A percentile compares a stretch with the other conserved stretches of the same genome.
phyloP scores from a whole-genome alignment of 1,284 basidiomycete species.

The Tylopilus sp. region DNA sequence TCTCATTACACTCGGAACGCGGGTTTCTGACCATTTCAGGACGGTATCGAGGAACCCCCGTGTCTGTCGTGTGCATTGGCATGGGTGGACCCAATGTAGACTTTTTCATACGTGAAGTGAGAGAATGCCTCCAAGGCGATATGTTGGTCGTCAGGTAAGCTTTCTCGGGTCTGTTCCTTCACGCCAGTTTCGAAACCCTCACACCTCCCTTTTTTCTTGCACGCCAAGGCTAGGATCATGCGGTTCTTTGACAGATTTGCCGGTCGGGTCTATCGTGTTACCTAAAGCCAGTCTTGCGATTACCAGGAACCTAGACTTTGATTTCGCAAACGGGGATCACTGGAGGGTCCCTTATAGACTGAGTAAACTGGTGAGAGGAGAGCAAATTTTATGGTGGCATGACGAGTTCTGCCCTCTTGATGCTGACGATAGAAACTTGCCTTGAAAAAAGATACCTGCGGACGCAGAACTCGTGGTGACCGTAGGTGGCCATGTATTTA shows the following conservation, averaged over 20 bases:
- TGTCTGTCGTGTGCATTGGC: conserved; percentile 77
- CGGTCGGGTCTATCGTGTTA: conserved; percentile 71
- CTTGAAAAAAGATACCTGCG: conserved; percentile 49
- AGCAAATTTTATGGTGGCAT: background rate
- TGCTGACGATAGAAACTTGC: conserved; percentile 3
- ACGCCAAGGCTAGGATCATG: conserved; percentile 68
- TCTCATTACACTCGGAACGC: conserved; percentile 66
- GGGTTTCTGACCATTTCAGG: conserved; percentile 82
- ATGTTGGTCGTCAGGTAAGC: conserved; percentile 70
- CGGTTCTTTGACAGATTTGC: conserved; percentile 66
- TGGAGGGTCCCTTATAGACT: conserved; percentile 60
- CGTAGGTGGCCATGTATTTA: conserved; percentile 34
- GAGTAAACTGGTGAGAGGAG: conserved; percentile 58
- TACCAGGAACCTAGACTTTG: conserved; percentile 74
- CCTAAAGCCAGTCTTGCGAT: conserved; percentile 67
- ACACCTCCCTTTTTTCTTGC: conserved; percentile 3
- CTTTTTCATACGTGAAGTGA: conserved; percentile 79
- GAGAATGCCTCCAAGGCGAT: conserved; percentile 75
- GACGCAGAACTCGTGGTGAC: conserved; percentile 50
- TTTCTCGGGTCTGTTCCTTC: conserved; percentile 5
- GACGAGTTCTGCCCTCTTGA: background rate
- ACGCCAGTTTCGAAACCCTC: background rate
- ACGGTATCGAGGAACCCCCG: conserved; percentile 61
- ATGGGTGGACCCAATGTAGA: conserved; percentile 83
- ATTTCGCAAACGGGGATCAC: conserved; percentile 50